Conservation (phyloP, 108 stramenopile species). For the Nitzschia palea region DNA sequence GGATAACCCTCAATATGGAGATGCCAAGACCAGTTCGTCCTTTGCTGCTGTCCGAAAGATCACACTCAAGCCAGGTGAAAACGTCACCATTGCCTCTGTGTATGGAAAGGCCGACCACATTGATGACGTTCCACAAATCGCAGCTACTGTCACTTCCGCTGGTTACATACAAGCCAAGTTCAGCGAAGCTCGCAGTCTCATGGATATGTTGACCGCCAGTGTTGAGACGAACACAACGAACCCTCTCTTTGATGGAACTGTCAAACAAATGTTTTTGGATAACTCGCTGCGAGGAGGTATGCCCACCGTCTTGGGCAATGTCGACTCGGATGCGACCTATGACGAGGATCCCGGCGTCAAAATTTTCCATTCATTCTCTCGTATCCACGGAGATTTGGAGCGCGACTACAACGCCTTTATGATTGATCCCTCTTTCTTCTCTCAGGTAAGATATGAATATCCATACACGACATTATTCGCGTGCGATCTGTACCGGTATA, state of each 20-base stretch:
- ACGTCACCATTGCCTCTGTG: conserved; percentile 76
- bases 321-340: conserved; percentile 63
- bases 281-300: conserved; percentile 95
- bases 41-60: conserved; percentile 81
- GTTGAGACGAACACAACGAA: conserved; percentile 89
- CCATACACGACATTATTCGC: too few relatives aligned
- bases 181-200: conserved; percentile 70
- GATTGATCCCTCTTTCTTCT: conserved; percentile 89
- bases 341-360: conserved; percentile 85
- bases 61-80: conserved; percentile 71
- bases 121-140: conserved; percentile 68
- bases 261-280: conserved; percentile 93
- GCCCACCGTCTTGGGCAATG: conserved; percentile 86
- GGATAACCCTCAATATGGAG: conserved; percentile 78
- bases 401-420: conserved; percentile 96
- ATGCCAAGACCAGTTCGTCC: conserved; percentile 91
- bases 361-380: conserved; percentile 91
- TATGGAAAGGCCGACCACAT: conserved; percentile 84
- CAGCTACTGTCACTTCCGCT: conserved; percentile 55
- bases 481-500: too few relatives aligned
- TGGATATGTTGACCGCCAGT: conserved; percentile 77
- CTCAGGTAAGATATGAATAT: conserved; percentile 42
- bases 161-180: conserved; percentile 73
- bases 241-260: conserved; percentile 87
- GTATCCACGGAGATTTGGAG: conserved; percentile 97